These are phyloP conservation scores for Penicillium thymicola DNA, from an alignment of 2,329 filamentous ascomycete species.

Conservation along the genomic window DNA sequence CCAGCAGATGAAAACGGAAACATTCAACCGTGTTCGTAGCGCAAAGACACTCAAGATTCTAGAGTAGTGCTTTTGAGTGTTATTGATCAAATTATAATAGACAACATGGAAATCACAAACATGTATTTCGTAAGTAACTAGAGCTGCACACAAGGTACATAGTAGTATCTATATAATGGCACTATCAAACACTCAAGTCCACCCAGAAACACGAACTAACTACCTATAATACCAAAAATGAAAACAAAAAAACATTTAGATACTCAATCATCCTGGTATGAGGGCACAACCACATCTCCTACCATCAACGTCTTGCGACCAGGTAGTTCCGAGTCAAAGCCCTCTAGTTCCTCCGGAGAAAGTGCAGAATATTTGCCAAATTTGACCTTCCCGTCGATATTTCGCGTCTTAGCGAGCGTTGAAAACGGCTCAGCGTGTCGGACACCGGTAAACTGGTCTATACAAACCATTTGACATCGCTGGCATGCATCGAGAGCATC, in stretches of 20 bases:
- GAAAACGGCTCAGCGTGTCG: constrained; percentile 82
- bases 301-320: constrained; percentile 34
- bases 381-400: constrained; percentile 77
- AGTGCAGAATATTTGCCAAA: constrained; percentile 75
- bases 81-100: background rate
- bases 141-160: background rate
- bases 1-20: background rate
- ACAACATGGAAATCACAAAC: background rate
- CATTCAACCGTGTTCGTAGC: background rate
- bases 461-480: constrained; percentile 93
- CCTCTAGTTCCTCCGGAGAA: constrained; percentile 27
- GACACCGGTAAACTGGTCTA: constrained; percentile 77
- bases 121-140: background rate
- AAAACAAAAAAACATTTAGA: background rate
- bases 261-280: constrained; percentile 21
- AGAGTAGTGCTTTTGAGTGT: background rate
- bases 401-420: constrained; percentile 81
- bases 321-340: constrained; percentile 12
- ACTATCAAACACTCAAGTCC: background rate
- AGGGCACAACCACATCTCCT: constrained; percentile 39
- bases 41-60: background rate
- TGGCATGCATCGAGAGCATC: constrained; percentile 78
- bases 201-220: background rate
- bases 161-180: background rate
- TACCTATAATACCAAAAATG: background rate